These are phyloP conservation scores for Verticillium nubilum DNA, from an alignment of 2,329 filamentous ascomycete species.

Conservation along the genomic window DNA sequence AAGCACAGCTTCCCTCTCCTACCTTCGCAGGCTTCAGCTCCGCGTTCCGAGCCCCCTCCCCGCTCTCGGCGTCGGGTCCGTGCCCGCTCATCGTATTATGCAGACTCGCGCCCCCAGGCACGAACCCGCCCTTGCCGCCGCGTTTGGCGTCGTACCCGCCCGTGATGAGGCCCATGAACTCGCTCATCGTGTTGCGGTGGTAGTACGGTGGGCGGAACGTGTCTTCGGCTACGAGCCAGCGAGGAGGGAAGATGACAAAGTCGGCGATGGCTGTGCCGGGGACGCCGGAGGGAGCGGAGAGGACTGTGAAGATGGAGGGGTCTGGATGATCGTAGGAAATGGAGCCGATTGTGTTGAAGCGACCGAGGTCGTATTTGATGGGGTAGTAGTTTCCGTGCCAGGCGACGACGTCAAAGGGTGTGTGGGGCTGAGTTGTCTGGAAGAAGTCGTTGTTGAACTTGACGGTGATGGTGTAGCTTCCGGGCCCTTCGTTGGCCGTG, in stretches of 20 bases:
- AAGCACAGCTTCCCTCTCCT: slow-evolving; percentile 56
- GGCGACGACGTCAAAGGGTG: slow-evolving; percentile 72
- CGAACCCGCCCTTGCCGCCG: slow-evolving; percentile 47
- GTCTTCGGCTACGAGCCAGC: slow-evolving; percentile 64
- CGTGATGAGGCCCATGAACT: slow-evolving; percentile 57
- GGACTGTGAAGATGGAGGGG: slow-evolving; percentile 70
- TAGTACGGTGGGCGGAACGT: slow-evolving; percentile 71
- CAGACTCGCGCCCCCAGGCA: slow-evolving; percentile 53
- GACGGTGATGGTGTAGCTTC: slow-evolving; percentile 44
- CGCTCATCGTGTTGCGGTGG: slow-evolving; percentile 63
- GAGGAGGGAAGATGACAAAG: slow-evolving; percentile 68
- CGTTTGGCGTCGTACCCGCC: slow-evolving; percentile 59
- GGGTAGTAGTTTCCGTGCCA: slow-evolving; percentile 80
- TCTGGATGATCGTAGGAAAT: slow-evolving; percentile 75
- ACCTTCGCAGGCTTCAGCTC: slow-evolving; percentile 52
- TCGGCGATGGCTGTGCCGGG: slow-evolving; percentile 62
- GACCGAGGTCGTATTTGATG: slow-evolving; percentile 75
- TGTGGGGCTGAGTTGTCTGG: slow-evolving; percentile 59
- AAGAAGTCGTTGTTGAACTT: slow-evolving; percentile 68
- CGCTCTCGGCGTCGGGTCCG: slow-evolving; percentile 53
- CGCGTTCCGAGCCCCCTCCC: slow-evolving; percentile 50
- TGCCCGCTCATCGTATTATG: slow-evolving; percentile 70
- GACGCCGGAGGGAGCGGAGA: slow-evolving; percentile 56
- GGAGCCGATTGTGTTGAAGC: slow-evolving; percentile 69
- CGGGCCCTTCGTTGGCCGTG: slow-evolving; percentile 29